Evolutionary conservation across 495 filamentous ascomycete genomes (phyloP).

Genomic region (Xylaria palmicola): DNA sequence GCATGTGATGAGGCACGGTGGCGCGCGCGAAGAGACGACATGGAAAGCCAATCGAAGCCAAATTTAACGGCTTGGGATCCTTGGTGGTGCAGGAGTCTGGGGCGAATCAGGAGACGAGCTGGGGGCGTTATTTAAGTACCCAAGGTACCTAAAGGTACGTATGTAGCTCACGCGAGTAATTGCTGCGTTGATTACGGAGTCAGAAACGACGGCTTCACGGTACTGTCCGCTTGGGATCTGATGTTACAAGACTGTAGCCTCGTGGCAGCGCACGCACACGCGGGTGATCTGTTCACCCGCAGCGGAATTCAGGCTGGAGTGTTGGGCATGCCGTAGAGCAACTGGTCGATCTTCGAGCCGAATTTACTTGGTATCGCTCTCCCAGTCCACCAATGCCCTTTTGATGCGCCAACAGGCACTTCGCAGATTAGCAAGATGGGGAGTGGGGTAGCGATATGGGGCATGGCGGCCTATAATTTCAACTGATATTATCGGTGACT

Average conservation of each 20-base stretch:
- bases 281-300: neutral
- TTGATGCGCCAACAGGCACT: neutral
- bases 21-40: constrained; percentile 6
- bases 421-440: neutral
- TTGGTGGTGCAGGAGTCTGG: neutral
- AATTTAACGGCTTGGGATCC: neutral
- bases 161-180: neutral
- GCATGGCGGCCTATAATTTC: neutral
- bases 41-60: neutral
- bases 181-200: no score
- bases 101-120: constrained; percentile 4
- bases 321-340: neutral
- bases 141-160: neutral
- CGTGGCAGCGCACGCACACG: no score
- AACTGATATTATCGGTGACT: neutral
- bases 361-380: neutral
- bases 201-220: no score
- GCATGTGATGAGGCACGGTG: neutral
- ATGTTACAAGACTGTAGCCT: no score
- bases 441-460: neutral
- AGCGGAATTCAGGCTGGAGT: neutral
- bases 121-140: neutral
- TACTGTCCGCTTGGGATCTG: no score
- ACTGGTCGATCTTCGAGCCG: constrained; percentile 4
- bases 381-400: neutral